Evolutionary conservation across 495 filamentous ascomycete species (phyloP), one percentile per base, ranked within the genome.

Genomic region (Evernia prunastri): DNA sequence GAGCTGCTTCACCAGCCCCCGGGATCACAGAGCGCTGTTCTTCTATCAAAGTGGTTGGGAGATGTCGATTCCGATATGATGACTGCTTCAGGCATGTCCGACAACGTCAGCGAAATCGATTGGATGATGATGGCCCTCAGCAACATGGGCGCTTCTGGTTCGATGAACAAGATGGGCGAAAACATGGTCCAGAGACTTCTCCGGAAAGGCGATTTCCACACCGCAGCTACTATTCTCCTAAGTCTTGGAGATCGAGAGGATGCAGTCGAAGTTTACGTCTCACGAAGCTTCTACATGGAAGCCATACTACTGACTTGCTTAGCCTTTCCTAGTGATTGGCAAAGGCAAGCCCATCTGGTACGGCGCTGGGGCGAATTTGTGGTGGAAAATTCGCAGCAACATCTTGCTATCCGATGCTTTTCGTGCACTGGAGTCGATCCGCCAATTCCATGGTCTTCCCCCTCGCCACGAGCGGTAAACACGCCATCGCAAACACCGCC

Each of bases 71-170:
- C 87, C 8, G 90, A 94, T 69, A 82, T 89, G 59, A 89, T 95
- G 88, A 82, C 86, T n/a, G 80, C 86, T 1, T 81, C 86, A 78
- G 74, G 86, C 47, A 84, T 83, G 39, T 84, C 90, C 0, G 89
- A 95, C 59, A 87, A 89, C 35, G 89, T 91, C 78, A 92, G 91
- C 45, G 88, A 89, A 2, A 88, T 87, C 1, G 95, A 97, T 73
- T 98, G 94, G 95, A 96, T 98, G 92, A 80, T 97, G 64, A 78
- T 98, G 9, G 94, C 94, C 18, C 78, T 98, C 59, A 97, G 90
- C 71, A 87, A 89, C 36, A 96, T 97, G 80, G 86, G 77, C 59
- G 85, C 87, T 2, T 81, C 88, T 61, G 84, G 86, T 17, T 91
- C 91, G 9, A 89, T 92, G 68, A 89, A 94, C 68, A 94, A 92